A percentile compares a stretch with the other conserved stretches of the same genome.
Evolutionary conservation across 2,329 filamentous ascomycete genomes (phyloP).

Genomic region (Aspergillus viridinutans): DNA sequence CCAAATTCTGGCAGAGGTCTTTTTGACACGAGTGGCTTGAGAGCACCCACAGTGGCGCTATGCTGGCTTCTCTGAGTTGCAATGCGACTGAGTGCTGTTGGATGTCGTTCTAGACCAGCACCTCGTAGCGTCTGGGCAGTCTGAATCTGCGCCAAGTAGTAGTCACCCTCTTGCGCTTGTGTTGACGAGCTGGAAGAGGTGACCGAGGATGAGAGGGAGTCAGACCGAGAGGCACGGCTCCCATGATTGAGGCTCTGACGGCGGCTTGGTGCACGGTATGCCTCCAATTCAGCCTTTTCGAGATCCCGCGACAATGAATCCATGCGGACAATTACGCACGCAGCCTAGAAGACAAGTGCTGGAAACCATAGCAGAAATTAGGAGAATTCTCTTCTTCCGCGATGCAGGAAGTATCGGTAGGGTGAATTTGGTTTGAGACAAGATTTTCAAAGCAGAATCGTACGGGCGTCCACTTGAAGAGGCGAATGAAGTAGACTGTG

Average conservation of each 20-base stretch:
- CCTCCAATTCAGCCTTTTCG: constrained; percentile 34
- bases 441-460: background rate
- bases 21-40: constrained; percentile 24
- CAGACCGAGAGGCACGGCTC: constrained; percentile 8
- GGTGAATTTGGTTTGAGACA: background rate
- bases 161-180: constrained; percentile 15
- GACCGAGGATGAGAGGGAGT: constrained; percentile 18
- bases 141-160: constrained; percentile 28
- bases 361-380: background rate
- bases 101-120: constrained; percentile 33
- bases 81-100: constrained; percentile 38
- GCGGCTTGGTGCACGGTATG: constrained; percentile 14
- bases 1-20: constrained; percentile 44
- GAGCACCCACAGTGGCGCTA: constrained; percentile 39
- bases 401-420: background rate
- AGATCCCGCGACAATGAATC: constrained; percentile 34
- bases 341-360: background rate
- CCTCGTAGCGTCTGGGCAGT: constrained; percentile 25
- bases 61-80: constrained; percentile 41
- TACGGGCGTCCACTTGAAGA: background rate
- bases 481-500: background rate
- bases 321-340: constrained; percentile 22
- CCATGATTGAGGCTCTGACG: constrained; percentile 11
- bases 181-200: constrained; percentile 22
- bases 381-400: background rate